Percentiles rank a stretch among this genome's conserved stretches.
These are phyloP conservation scores for Meira miltonrushii DNA, from an alignment of 1,284 basidiomycete genomes.

Conservation along the genomic window DNA sequence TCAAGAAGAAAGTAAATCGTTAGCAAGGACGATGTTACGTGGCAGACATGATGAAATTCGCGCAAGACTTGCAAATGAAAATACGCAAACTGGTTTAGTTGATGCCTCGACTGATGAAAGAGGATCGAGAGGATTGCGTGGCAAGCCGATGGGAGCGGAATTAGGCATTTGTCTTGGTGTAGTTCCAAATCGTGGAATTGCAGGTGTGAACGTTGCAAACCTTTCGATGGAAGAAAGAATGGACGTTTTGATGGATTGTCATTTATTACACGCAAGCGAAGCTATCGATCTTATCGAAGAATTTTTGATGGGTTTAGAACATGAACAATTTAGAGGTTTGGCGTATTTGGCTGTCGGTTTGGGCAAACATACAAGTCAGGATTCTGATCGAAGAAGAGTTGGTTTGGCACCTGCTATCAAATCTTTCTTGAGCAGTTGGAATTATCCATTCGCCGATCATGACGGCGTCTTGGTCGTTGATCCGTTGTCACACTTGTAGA, in stretches of 20 bases:
- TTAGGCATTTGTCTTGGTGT: conserved; percentile 55
- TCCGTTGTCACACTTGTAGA: conserved; percentile 63
- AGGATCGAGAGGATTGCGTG: conserved; percentile 68
- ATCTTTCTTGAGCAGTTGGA: conserved; percentile 84
- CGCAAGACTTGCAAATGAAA: conserved; percentile 60
- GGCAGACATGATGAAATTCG: conserved; percentile 66
- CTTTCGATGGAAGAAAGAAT: conserved; percentile 57
- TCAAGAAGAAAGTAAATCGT: conserved; percentile 76
- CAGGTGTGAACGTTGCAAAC: conserved; percentile 76
- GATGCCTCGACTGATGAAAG: conserved; percentile 62
- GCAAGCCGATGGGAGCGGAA: conserved; percentile 72
- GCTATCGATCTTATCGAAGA: conserved; percentile 84
- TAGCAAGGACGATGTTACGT: conserved; percentile 72
- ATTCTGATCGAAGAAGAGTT: conserved; percentile 70
- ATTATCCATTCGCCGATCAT: conserved; percentile 77
- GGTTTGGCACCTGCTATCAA: conserved; percentile 77
- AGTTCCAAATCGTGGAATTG: conserved; percentile 56
- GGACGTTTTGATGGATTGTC: conserved; percentile 62
- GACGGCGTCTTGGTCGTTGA: conserved; percentile 86
- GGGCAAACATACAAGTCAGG: conserved; percentile 87
- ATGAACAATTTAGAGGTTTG: conserved; percentile 69
- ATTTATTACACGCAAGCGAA: conserved; percentile 73
- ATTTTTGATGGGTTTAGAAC: conserved; percentile 74
- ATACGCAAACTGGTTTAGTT: conserved; percentile 1
- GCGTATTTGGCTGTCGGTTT: conserved; percentile 82